Conservation (phyloP, 352 stramenopile genomes). For the Globisporangium splendens region DNA sequence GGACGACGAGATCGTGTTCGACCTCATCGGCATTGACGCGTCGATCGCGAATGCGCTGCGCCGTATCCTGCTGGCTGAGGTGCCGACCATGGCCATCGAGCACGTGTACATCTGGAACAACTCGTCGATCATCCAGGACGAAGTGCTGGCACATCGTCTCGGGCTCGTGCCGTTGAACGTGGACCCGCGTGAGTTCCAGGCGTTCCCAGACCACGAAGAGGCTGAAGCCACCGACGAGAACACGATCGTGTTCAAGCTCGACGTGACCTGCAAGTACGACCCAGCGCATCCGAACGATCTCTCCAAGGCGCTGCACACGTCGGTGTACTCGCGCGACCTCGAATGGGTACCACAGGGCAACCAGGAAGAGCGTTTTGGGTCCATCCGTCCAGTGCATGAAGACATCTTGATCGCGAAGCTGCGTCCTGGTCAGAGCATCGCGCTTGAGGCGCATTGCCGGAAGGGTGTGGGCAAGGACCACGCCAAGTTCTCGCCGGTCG, state of each 20-base stretch:
- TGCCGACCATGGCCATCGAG: slow-evolving; percentile 93
- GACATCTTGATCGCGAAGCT: slow-evolving; percentile 98
- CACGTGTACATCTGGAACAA: slow-evolving; percentile 94
- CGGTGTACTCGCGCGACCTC: slow-evolving; percentile 93
- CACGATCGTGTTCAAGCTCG: slow-evolving; percentile 95
- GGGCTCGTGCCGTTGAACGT: slow-evolving; percentile 84
- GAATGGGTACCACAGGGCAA: slow-evolving; percentile 96
- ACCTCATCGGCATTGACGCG: slow-evolving; percentile 89
- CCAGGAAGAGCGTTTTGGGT: slow-evolving; percentile 89
- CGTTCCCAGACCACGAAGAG: slow-evolving; percentile 85
- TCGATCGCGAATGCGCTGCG: slow-evolving; percentile 91
- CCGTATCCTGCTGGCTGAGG: slow-evolving; percentile 88
- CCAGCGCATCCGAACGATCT: slow-evolving; percentile 52
- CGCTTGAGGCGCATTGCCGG: slow-evolving; percentile 92
- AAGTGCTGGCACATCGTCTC: slow-evolving; percentile 90
- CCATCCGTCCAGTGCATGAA: slow-evolving; percentile 88
- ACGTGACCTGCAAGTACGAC: slow-evolving; percentile 87
- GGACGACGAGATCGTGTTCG: slow-evolving; percentile 90
- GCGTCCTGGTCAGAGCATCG: slow-evolving; percentile 94
- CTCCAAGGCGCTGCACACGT: slow-evolving; percentile 15
- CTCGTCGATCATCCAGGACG: slow-evolving; percentile 92
- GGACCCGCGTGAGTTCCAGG: slow-evolving; percentile 83
- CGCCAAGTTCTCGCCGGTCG: slow-evolving; percentile 97
- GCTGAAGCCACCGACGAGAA: slow-evolving; percentile 93
- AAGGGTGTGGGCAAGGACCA: slow-evolving; percentile 97